phyloP scores from a whole-genome alignment of 257 asterid species.

The Solanum clarkiae region DNA sequence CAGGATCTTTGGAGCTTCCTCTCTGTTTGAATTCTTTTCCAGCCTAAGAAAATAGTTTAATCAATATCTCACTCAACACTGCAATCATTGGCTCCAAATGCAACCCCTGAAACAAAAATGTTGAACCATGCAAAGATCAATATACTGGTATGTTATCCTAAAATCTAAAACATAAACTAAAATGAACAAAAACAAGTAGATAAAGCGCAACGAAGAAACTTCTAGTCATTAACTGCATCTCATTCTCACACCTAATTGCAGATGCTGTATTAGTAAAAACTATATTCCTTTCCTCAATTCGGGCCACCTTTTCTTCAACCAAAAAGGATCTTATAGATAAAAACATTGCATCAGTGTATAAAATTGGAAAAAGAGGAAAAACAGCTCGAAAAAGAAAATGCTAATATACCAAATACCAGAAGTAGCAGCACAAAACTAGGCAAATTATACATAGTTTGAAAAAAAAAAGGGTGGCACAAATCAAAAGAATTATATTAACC shows the following conservation, averaged over 20 bases:
- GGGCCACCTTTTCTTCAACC: not conserved
- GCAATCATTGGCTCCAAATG: constrained; percentile 60
- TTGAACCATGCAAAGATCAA: not conserved
- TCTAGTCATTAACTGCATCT: not conserved
- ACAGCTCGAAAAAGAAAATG: not conserved
- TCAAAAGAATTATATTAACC: not conserved
- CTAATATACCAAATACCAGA: not conserved
- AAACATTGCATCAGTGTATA: not conserved
- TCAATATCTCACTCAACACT: not conserved
- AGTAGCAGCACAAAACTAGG: not conserved
- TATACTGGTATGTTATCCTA: not conserved
- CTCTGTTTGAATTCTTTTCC: not conserved
- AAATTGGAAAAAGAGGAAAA: not conserved
- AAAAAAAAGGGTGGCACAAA: not conserved
- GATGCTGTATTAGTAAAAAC: not conserved
- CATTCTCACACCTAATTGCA: not conserved
- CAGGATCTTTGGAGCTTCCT: not conserved
- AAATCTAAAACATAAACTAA: not conserved
- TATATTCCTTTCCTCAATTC: not conserved
- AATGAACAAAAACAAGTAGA: not conserved
- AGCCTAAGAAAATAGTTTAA: not conserved
- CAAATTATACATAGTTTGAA: not conserved
- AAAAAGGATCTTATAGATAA: not conserved
- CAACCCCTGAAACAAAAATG: constrained; percentile 40
- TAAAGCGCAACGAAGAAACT: not conserved